Evolutionary conservation across 1,284 basidiomycete genomes (phyloP).

Genomic region (Cystobasidium slooffiae): DNA sequence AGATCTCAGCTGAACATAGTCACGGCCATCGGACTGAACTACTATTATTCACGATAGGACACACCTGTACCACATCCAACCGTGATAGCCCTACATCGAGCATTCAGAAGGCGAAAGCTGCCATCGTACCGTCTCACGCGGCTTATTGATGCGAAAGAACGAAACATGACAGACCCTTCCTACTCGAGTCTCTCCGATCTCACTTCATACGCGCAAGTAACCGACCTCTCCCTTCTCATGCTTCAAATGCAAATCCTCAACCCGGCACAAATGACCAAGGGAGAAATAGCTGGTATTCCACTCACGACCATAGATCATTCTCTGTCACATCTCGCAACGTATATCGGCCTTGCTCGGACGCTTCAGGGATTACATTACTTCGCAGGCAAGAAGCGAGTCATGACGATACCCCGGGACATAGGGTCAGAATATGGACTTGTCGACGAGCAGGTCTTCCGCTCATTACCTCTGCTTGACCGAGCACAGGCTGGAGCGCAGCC

Average conservation of each 20-base stretch:
- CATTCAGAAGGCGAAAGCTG: slow-evolving; percentile 45
- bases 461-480: slow-evolving; percentile 23
- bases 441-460: slow-evolving; percentile 36
- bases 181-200: slow-evolving; percentile 49
- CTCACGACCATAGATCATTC: slow-evolving; percentile 50
- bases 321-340: slow-evolving; percentile 51
- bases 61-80: slow-evolving; percentile 48
- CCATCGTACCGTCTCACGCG: slow-evolving; percentile 51
- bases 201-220: slow-evolving; percentile 49
- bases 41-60: slow-evolving; percentile 24
- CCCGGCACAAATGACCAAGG: slow-evolving; percentile 17
- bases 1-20: not conserved
- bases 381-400: slow-evolving; percentile 46
- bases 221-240: slow-evolving; percentile 49
- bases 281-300: slow-evolving; percentile 28
- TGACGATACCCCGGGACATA: slow-evolving; percentile 50
- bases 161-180: slow-evolving; percentile 48
- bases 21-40: not conserved
- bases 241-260: slow-evolving; percentile 48
- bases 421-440: slow-evolving; percentile 39
- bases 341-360: slow-evolving; percentile 47
- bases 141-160: slow-evolving; percentile 48
- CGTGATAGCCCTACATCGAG: slow-evolving; percentile 43
- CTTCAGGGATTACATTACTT: slow-evolving; percentile 50
- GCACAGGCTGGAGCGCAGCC: not conserved